Evolutionary conservation across 495 filamentous ascomycete genomes (phyloP).

Genomic region (Penicillium antarcticum): DNA sequence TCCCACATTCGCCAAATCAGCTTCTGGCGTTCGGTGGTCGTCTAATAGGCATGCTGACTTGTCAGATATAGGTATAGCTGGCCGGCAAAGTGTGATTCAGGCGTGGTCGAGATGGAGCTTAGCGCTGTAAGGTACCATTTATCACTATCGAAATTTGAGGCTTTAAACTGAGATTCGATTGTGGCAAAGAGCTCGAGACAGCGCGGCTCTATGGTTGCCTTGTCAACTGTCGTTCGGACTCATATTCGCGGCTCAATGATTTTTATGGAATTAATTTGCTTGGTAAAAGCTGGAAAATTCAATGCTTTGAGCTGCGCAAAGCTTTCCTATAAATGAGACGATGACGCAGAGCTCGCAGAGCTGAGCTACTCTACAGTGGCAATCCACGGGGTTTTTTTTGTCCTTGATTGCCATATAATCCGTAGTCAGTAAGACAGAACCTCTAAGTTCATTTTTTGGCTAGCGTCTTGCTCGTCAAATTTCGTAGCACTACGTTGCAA

Average conservation of each 20-base stretch:
- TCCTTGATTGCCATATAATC: not conserved
- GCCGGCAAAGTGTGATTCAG: slow-evolving; percentile 30
- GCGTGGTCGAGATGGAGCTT: slow-evolving; percentile 28
- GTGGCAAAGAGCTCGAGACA: slow-evolving; percentile 10
- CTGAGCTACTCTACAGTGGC: not conserved
- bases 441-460: no score
- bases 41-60: slow-evolving; percentile 27
- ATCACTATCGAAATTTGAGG: slow-evolving; percentile 7
- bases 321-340: no score
- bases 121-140: slow-evolving; percentile 20
- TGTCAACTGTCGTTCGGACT: not conserved
- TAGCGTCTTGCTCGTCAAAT: no score
- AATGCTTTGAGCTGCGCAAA: not conserved
- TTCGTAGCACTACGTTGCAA: no score
- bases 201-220: not conserved
- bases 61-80: slow-evolving; percentile 43
- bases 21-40: slow-evolving; percentile 24
- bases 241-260: not conserved
- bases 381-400: slow-evolving; percentile 1
- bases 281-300: not conserved
- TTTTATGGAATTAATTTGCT: not conserved
- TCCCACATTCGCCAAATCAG: slow-evolving; percentile 42
- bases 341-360: slow-evolving; percentile 1
- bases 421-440: not conserved
- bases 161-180: slow-evolving; percentile 12